Evolutionary conservation across 2,329 filamentous ascomycete genomes (phyloP).

Genomic region (Trichoderma semiorbis): DNA sequence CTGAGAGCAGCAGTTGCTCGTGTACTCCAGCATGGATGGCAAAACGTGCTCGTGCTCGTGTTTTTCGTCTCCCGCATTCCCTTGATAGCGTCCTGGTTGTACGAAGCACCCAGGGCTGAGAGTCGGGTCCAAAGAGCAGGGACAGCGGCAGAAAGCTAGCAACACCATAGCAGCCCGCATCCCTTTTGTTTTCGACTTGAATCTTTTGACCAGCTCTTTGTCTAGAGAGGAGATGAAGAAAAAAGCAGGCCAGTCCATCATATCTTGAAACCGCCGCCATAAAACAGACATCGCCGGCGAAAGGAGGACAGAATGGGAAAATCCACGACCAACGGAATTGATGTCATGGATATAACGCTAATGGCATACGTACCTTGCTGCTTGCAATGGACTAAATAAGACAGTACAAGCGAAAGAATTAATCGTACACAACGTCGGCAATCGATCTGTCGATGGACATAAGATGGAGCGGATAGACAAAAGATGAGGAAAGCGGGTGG

Average conservation of each 20-base stretch:
- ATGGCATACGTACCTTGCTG: constrained; percentile 4
- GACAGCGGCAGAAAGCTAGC: background rate
- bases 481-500: background rate
- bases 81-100: background rate
- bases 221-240: background rate
- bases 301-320: background rate
- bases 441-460: background rate
- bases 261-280: background rate
- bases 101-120: background rate
- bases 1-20: background rate
- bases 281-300: background rate
- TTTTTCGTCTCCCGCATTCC: background rate
- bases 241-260: background rate
- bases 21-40: background rate
- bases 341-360: background rate
- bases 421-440: background rate
- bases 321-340: background rate
- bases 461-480: background rate
- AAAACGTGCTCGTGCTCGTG: background rate
- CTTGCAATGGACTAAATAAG: background rate
- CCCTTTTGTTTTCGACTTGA: background rate
- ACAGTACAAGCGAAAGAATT: background rate
- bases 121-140: background rate
- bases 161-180: background rate
- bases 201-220: background rate